Evolutionary conservation across 75 land plant species (phyloP).

Genomic region (Cupressus sempervirens): DNA sequence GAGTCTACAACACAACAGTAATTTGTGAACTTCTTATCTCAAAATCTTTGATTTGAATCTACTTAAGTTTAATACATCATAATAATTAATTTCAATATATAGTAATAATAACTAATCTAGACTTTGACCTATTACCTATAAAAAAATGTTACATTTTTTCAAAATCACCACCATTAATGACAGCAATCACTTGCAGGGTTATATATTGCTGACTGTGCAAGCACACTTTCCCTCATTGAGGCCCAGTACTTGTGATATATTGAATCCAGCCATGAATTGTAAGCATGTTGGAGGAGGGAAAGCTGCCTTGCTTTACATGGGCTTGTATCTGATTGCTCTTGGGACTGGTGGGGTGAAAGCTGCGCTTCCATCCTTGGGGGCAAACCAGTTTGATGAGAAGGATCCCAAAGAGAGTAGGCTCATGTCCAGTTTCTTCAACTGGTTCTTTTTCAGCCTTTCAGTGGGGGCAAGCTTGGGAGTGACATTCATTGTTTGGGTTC

Average conservation of each 20-base stretch:
- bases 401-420: slow-evolving; percentile 38
- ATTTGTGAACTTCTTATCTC: too few relatives aligned
- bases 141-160: too few relatives aligned
- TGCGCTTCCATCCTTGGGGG: slow-evolving; percentile 41
- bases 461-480: slow-evolving; percentile 42
- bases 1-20: too few relatives aligned
- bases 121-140: too few relatives aligned
- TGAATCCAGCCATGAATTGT: background rate
- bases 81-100: too few relatives aligned
- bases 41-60: too few relatives aligned
- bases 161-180: background rate
- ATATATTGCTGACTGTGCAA: slow-evolving; percentile 31
- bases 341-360: slow-evolving; percentile 53
- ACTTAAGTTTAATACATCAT: too few relatives aligned
- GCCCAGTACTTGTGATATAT: slow-evolving; percentile 26
- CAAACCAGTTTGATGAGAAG: slow-evolving; percentile 65
- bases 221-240: slow-evolving; percentile 29
- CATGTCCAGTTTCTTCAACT: slow-evolving; percentile 56
- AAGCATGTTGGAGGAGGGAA: slow-evolving; percentile 15
- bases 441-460: slow-evolving; percentile 36
- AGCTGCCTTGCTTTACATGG: slow-evolving; percentile 23
- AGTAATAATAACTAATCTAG: too few relatives aligned
- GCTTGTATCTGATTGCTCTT: slow-evolving; percentile 43
- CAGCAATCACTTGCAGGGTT: slow-evolving; percentile 19
- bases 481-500: slow-evolving; percentile 51